Conservation (phyloP, 768 basidiomycete genomes). For the Chalciporus chontae region DNA sequence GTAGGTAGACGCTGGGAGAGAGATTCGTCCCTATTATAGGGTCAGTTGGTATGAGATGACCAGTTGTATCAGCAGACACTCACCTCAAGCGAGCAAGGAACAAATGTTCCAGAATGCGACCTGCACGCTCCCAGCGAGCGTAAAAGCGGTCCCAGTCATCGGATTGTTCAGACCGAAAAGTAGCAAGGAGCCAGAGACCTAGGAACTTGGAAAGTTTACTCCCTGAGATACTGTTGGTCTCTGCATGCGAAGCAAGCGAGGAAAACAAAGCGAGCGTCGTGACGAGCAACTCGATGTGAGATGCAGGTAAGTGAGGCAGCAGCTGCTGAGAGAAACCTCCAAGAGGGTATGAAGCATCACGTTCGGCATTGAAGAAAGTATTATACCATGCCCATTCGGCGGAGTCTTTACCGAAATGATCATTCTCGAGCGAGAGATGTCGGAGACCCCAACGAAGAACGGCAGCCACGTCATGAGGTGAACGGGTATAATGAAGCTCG, state of each 20-base stretch:
- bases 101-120: constrained; percentile 71
- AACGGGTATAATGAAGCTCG: constrained; percentile 61
- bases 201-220: constrained; percentile 73
- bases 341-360: constrained; percentile 53
- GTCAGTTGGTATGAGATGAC: constrained; percentile 4
- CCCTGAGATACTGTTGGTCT: constrained; percentile 69
- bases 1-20: constrained; percentile 55
- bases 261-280: constrained; percentile 61
- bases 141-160: constrained; percentile 70
- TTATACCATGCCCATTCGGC: constrained; percentile 65
- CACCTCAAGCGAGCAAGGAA: constrained; percentile 73
- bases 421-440: constrained; percentile 61
- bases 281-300: constrained; percentile 57
- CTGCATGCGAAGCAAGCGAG: constrained; percentile 67
- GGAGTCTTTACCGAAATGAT: constrained; percentile 54
- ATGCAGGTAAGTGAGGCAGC: constrained; percentile 53
- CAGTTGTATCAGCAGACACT: constrained; percentile 6
- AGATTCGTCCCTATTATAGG: constrained; percentile 51
- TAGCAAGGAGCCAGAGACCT: constrained; percentile 68
- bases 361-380: constrained; percentile 59
- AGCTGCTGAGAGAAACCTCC: constrained; percentile 62
- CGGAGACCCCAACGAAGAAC: constrained; percentile 80
- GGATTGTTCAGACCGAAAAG: constrained; percentile 41
- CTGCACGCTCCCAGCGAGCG: constrained; percentile 68
- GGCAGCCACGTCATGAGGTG: constrained; percentile 75